These are phyloP conservation scores for Diplodia mutila DNA, from an alignment of 2,329 filamentous ascomycete species.

Conservation along the genomic window DNA sequence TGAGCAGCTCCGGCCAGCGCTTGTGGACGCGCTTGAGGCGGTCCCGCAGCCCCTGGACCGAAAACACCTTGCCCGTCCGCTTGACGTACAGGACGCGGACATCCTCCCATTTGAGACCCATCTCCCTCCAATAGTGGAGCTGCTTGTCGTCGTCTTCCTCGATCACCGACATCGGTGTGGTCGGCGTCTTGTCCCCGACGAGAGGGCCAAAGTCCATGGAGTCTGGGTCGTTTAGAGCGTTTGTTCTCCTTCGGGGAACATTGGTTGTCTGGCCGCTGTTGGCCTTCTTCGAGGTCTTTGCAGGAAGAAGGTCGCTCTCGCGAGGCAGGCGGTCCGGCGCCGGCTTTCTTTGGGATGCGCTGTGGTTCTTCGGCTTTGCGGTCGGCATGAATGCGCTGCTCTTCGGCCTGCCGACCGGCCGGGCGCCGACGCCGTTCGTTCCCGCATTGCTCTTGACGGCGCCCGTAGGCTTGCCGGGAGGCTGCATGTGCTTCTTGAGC, in stretches of 20 bases:
- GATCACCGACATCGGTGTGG: neutral
- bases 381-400: neutral
- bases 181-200: neutral
- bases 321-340: neutral
- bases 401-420: neutral
- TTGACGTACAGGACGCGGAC: neutral
- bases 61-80: neutral
- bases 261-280: neutral
- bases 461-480: neutral
- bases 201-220: neutral
- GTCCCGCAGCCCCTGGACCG: neutral
- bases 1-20: neutral
- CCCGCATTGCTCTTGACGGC: neutral
- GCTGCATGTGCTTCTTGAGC: neutral
- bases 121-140: neutral
- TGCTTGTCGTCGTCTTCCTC: constrained; percentile 3
- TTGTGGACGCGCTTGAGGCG: neutral
- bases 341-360: neutral
- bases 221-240: neutral
- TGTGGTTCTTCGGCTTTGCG: neutral
- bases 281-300: neutral
- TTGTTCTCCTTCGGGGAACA: neutral
- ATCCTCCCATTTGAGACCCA: neutral
- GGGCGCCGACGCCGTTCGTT: too few species aligned
- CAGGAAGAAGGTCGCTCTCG: neutral